Conservation (phyloP, 345 rosid species). For the Turritis glabra region DNA sequence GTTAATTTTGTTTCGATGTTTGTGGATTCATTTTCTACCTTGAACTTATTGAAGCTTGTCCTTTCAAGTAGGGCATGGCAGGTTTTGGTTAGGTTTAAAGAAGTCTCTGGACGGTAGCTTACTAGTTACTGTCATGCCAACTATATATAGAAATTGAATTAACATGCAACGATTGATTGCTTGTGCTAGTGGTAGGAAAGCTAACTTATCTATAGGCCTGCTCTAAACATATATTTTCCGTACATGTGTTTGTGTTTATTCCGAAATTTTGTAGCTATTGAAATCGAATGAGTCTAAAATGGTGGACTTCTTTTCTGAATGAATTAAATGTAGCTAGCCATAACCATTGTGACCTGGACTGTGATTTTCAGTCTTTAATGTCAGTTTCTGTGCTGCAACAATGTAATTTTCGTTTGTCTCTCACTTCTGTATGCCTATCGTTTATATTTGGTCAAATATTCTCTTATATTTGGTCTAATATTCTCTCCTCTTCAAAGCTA, state of each 20-base stretch:
- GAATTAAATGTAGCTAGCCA: background rate
- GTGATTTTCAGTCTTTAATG: conserved; percentile 17
- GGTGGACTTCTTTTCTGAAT: conserved; percentile 1
- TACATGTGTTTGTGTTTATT: conserved; percentile 1
- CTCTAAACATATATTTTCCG: background rate
- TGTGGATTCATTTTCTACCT: background rate
- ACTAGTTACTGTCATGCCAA: background rate
- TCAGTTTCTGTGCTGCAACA: conserved; percentile 9
- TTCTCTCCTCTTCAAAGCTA: conserved; percentile 49
- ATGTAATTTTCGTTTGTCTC: background rate
- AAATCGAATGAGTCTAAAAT: conserved; percentile 7
- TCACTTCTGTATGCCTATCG: conserved; percentile 11
- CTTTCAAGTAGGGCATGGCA: conserved; percentile 6
- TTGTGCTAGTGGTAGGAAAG: conserved; percentile 13
- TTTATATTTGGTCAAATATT: no score
- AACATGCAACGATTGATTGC: background rate
- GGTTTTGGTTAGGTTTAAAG: conserved; percentile 8
- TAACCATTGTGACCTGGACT: conserved; percentile 4
- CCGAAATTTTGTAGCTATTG: conserved; percentile 2
- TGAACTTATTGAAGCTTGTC: background rate
- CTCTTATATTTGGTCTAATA: conserved; percentile 31
- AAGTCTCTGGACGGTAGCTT: background rate
- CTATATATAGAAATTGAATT: background rate
- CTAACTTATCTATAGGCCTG: background rate
- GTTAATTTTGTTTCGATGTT: background rate